Percentiles rank a stretch among this genome's conserved stretches.
Conservation (phyloP, 2,329 filamentous ascomycete genomes). For the Trichoderma sp. region DNA sequence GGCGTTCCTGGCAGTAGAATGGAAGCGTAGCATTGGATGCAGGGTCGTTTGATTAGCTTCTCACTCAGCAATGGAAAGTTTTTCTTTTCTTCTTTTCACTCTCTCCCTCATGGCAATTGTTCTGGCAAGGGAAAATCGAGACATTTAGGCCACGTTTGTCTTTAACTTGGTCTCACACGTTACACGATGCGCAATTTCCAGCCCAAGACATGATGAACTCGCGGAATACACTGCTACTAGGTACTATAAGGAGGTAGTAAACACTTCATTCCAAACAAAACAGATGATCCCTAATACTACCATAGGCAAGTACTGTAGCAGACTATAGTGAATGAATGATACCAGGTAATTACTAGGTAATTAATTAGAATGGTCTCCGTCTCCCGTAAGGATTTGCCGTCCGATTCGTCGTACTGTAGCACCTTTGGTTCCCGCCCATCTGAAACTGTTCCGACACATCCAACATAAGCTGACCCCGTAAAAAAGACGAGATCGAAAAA, state of each 20-base stretch:
- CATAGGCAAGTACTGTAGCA: too few relatives aligned
- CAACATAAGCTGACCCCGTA: neutral
- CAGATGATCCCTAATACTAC: neutral
- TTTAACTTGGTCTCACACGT: neutral
- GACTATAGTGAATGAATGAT: neutral
- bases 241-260: neutral
- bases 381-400: neutral
- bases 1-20: neutral
- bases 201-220: neutral
- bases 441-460: conserved; percentile 8
- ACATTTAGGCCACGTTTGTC: neutral
- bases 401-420: neutral
- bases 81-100: neutral
- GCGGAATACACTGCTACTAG: too few relatives aligned
- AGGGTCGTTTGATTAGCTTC: conserved; percentile 11
- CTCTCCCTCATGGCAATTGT: neutral
- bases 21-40: neutral
- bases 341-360: neutral
- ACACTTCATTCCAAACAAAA: neutral
- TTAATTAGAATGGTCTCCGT: neutral
- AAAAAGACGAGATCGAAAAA: neutral
- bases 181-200: neutral
- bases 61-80: neutral
- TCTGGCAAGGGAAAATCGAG: neutral
- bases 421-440: neutral